These are phyloP conservation scores for Psilocybe sp. DNA, from an alignment of 768 basidiomycete genomes.

Conservation along the genomic window DNA sequence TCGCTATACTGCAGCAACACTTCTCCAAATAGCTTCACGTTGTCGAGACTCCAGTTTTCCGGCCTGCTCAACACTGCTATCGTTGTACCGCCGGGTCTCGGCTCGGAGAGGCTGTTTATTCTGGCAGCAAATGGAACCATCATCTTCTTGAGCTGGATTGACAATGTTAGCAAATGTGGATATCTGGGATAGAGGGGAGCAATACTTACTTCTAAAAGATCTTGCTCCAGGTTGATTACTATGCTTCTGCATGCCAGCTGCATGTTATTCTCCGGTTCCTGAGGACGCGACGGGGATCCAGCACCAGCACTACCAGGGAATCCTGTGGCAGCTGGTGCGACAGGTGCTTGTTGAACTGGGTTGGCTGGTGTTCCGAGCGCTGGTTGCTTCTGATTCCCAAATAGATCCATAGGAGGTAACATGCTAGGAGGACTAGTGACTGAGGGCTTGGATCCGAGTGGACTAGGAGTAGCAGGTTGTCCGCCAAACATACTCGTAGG, in stretches of 20 bases:
- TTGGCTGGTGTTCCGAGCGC: too few species aligned
- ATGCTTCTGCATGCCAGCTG: slow-evolving; percentile 61
- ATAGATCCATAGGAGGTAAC: too few species aligned
- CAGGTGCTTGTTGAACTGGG: too few species aligned
- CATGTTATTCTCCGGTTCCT: slow-evolving; percentile 54
- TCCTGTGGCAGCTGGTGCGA: too few species aligned
- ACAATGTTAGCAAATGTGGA: not conserved
- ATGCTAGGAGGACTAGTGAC: too few species aligned
- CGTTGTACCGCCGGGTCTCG: slow-evolving; percentile 35
- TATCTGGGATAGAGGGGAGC: slow-evolving; percentile 1
- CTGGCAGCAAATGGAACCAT: not conserved
- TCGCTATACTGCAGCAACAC: slow-evolving; percentile 43
- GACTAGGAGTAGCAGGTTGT: slow-evolving; percentile 7
- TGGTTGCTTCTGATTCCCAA: too few species aligned
- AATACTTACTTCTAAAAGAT: slow-evolving; percentile 57
- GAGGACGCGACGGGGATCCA: too few species aligned
- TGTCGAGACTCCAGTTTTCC: slow-evolving; percentile 52
- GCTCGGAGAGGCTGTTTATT: slow-evolving; percentile 24
- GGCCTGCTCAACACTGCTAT: slow-evolving; percentile 45
- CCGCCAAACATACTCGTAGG: too few species aligned
- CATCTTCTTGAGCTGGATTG: slow-evolving; percentile 30
- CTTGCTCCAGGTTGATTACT: slow-evolving; percentile 41
- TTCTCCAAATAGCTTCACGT: slow-evolving; percentile 50
- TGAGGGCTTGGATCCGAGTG: too few species aligned
- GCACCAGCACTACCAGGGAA: too few species aligned